Evolutionary conservation across 139 green algal species (phyloP), one percentile per base, ranked within the genome.

Genomic region (Chlamydomonas incerta): DNA sequence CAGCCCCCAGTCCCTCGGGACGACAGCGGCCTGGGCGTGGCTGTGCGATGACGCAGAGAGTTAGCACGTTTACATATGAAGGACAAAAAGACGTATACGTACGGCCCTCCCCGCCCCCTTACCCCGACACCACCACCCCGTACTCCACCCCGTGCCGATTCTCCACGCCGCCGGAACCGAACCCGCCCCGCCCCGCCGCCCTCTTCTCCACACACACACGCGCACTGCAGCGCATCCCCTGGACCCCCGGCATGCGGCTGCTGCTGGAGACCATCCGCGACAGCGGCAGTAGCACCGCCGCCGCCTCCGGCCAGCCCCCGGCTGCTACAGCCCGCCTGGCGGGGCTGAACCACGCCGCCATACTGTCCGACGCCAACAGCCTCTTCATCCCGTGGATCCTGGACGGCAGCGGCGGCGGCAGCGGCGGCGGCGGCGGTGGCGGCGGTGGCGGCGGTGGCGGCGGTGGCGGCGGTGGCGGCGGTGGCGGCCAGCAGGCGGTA

Each of bases 301-400:
- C 17, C 18, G 60, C 13, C 17, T 11, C 60, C 60, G 60, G 13
- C 5, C 58, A 66, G 58, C 58, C 5, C 20, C 58, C 18, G 1
- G 28, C 26, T 62, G 2, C 55, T 24, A 23, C 6, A 18, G n/a
- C 13, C 63, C 4, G 18, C 18, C 34, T 81, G 28, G 31, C 33
- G 24, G 46, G 47, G 1, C 4, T 29, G 21, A 41, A 83, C 24
- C 23, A 80, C 33, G 84, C 69, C 65, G 76, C 88, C 75, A 87
- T 92, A n/a, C 57, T 92, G 17, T 92, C 87, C 6, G 87, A 87
- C 73, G 57, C 86, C 63, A 92, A 92, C 86, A 85, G 68, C 46
- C 71, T 89, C 55, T 92, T 92, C 82, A 92, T 90, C 29, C 65
- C 89, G 13, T 92, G 89, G 89, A 89, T 89, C 37, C 67, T 92